Evolutionary conservation across 2,329 filamentous ascomycete species (phyloP), one percentile per base, ranked within the genome.

Genomic region (Tothia fuscella): DNA sequence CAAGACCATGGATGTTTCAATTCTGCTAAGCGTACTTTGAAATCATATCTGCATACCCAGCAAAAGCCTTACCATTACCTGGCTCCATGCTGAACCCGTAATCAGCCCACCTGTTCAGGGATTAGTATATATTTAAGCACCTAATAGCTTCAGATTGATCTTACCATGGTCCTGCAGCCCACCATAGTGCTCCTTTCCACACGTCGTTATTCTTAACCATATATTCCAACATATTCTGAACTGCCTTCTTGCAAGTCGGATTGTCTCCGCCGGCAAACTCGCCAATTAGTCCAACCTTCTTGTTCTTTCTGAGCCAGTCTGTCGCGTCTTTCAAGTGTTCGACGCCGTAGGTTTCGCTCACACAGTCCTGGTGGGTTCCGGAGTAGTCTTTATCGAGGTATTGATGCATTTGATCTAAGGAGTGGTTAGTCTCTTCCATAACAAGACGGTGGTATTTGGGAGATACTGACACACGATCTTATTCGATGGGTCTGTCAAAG

Each of bases 371-470:
- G 2, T 58, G 60, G 0, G 71, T 74, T 6, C 72, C 72, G 2
- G 65, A 70, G 41, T 69, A 66, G 46, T 76, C 72, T 0, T 56
- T 59, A 56, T 77, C 72, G 28, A 76, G 71, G 50, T 76, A 77
- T 57, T 76, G 72, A 53, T 77, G 72, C 72, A 76, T 76, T 51
- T 76, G 70, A 56, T 72, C n/a, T n/a, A n/a, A n/a, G n/a, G n/a
- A 76, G n/a, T n/a, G n/a, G n/a, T n/a, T n/a, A n/a, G n/a, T n/a
- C n/a, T n/a, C n/a, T n/a, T n/a, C n/a, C n/a, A n/a, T n/a, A n/a
- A n/a, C n/a, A n/a, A n/a, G n/a, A n/a, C n/a, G n/a, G n/a, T n/a
- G n/a, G n/a, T n/a, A n/a, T n/a, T n/a, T n/a, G n/a, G n/a, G n/a
- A n/a, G n/a, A n/a, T n/a, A n/a, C n/a, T n/a, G n/a, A n/a, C n/a